These are phyloP conservation scores for Scorias spongiosa DNA, from an alignment of 2,329 filamentous ascomycete species.

Conservation along the genomic window DNA sequence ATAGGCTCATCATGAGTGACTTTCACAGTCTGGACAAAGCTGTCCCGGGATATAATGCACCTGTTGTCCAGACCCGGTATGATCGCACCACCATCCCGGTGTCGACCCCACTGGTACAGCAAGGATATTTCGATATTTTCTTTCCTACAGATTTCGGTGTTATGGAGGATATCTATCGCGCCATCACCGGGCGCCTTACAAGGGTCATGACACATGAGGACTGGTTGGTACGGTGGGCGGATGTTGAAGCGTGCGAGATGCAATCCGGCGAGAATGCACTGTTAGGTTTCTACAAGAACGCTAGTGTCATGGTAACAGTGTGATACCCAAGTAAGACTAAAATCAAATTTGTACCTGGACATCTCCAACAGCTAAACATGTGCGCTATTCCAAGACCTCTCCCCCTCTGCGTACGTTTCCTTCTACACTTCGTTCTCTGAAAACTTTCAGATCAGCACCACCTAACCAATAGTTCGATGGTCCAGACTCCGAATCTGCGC, in stretches of 20 bases:
- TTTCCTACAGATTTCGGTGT: conserved; percentile 92
- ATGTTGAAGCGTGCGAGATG: conserved; percentile 77
- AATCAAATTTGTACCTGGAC: no score
- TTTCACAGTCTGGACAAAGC: conserved; percentile 78
- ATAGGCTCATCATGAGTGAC: conserved; percentile 77
- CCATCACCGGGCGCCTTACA: conserved; percentile 83
- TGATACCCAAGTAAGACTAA: conserved; percentile 25
- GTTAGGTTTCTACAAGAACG: conserved; percentile 87
- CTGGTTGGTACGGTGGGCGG: conserved; percentile 81
- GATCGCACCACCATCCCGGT: conserved; percentile 78
- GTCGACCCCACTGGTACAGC: conserved; percentile 81
- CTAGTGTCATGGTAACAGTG: conserved; percentile 78
- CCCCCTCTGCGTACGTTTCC: no score
- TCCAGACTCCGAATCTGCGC: no score
- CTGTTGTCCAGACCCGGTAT: conserved; percentile 92
- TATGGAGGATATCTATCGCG: conserved; percentile 81
- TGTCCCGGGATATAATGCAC: conserved; percentile 71
- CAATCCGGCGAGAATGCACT: conserved; percentile 85
- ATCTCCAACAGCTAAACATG: no score
- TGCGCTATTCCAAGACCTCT: no score
- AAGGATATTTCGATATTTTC: conserved; percentile 97
- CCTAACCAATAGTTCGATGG: no score
- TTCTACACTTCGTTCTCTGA: no score
- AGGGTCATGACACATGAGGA: conserved; percentile 74
- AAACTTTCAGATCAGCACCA: no score